Evolutionary conservation across 2,329 filamentous ascomycete genomes (phyloP), one percentile per base, ranked within the genome.

Genomic region (Colletotrichum sublineola): DNA sequence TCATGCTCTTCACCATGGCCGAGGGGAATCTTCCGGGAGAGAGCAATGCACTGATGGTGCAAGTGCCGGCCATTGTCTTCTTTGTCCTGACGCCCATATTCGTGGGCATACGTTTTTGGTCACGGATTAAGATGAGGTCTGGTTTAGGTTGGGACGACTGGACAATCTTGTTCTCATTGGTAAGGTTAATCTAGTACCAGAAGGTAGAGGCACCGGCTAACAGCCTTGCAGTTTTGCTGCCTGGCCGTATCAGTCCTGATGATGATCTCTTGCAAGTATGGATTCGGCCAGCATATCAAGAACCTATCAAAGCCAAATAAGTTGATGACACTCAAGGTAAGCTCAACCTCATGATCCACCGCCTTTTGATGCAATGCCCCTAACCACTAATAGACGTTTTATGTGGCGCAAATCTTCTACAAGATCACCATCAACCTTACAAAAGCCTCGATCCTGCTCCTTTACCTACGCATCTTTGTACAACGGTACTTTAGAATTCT

Each of bases 381-480:
- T 70, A 3, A 63, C 18, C 20, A 7, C 20, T 9, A 15, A 20
- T 48, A 88, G 86, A 77, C 84, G 29, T 89, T 88, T 76, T 88
- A 85, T 73, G 77, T 86, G 36, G 82, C 85, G 3, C 86, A 89
- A 74, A 83, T 86, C 63, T 85, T 86, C 71, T 89, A 89, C 79
- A 89, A 89, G 75, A 78, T 87, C 73, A 85, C 85, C 53, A 85
- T 89, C 71, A 87, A 86, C 76, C 78, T 87, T 42, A 87, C 85
- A 2, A 89, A 89, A 74, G 78, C 83, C 1, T 88, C 87, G 3
- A 86, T 88, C 63, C 77, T 88, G 8, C 78, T 87, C 3, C 82
- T 89, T 24, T 90, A 89, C 75, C 84, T 87, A 31, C 85, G 86
- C 36, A 87, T 89, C 58, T 89, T 89, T 70, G 79, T 85, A 31